phyloP scores from a whole-genome alignment of 2,329 filamentous ascomycete genomes.

The Beauveria sp. region DNA sequence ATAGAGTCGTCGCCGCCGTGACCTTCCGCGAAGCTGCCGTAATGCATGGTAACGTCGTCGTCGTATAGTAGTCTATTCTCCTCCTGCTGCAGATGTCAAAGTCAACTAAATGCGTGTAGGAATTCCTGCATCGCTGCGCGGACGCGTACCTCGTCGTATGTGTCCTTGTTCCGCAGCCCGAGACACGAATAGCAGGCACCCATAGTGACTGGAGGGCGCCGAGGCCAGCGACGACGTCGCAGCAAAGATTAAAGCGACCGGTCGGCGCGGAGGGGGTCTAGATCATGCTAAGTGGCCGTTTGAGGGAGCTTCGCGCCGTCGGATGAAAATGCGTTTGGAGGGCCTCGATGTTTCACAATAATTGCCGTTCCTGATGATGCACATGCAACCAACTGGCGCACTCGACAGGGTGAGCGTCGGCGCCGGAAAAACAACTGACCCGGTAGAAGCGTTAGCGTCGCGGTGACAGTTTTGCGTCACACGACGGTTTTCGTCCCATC shows the following conservation, averaged over 20 bases:
- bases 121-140: background rate
- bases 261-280: background rate
- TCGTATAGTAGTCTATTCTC: slow-evolving; percentile 54
- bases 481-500: too few species aligned
- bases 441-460: background rate
- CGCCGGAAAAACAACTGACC: background rate
- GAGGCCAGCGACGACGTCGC: background rate
- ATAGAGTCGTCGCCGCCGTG: slow-evolving; percentile 49
- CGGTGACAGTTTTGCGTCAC: too few species aligned
- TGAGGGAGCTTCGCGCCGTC: background rate
- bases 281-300: background rate
- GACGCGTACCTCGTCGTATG: slow-evolving; percentile 45
- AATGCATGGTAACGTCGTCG: slow-evolving; percentile 50
- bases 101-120: background rate
- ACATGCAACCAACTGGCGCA: background rate
- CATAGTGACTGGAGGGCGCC: slow-evolving; percentile 31
- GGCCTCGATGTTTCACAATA: slow-evolving; percentile 1
- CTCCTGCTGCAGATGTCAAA: slow-evolving; percentile 36
- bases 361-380: background rate
- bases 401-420: background rate
- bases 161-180: slow-evolving; percentile 42
- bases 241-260: background rate
- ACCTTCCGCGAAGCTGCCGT: slow-evolving; percentile 56
- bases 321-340: background rate
- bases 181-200: slow-evolving; percentile 56